Evolutionary conservation across 164 flowering plant species (phyloP), one percentile per base, ranked within the genome.

Genomic region (Malania oleifera): DNA sequence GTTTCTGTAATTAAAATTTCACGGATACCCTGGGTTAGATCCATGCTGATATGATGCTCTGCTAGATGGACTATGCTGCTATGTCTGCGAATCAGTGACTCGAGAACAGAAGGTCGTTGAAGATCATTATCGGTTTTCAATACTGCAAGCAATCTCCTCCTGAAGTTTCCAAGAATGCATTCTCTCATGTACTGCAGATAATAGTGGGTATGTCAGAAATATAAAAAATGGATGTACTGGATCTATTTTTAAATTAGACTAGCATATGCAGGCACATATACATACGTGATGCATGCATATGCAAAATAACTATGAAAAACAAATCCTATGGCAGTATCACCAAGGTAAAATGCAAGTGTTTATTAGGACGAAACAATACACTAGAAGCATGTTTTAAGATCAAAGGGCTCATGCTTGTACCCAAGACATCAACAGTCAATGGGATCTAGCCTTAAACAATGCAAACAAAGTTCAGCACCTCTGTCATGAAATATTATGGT

Each of bases 11-110:
- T 84, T 47, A 93, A 46, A 66, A 86, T 80, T 82, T 93, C 99
- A 34, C 95, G 78, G 28, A 90, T 72, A 14, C 97, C 99, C 57
- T 83, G 85, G 3, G 97, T 90, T 11, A 93, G 85, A 70, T 93
- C 97, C 99, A 93, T 93, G 78, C 95, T 93, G 51, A 93, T 80
- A 66, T 93, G 97, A 75, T 93, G 99, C 78, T 93, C 99, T 8
- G 90, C 91, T 15, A 91, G 70, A 70, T 86, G 95, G 38, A 91
- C 69, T 56, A 93, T 82, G 65, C 85, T 76, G 47, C 80, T 76
- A 48, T 93, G 99, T 63, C 99, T 81, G 56, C 71, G 87, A 45
- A 88, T 73, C 52, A 90, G 75, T 24, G 87, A 73, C 57, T 91
- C 97, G 61, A 93, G 68, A 45, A 87, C 69, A 22, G 96, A 80